These are phyloP conservation scores for Jatropha curcas DNA, from an alignment of 345 rosid species.

Conservation along the genomic window DNA sequence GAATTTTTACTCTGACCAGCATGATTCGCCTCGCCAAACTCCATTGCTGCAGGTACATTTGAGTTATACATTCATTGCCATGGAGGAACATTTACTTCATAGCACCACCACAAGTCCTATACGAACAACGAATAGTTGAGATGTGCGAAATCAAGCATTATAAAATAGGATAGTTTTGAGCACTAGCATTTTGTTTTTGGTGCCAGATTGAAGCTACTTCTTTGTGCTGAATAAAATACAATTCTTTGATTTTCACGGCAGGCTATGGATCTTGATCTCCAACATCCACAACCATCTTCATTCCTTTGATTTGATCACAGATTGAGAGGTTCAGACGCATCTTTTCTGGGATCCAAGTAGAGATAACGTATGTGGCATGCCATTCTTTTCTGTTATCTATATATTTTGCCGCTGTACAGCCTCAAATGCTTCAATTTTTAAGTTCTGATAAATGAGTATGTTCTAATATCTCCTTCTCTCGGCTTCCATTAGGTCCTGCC, in stretches of 20 bases:
- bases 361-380: background rate
- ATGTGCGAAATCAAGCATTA: constrained; percentile 14
- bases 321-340: constrained; percentile 26
- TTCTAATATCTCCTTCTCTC: background rate
- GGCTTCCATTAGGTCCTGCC: no score
- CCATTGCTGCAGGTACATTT: constrained; percentile 31
- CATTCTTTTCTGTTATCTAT: no score
- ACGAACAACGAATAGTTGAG: constrained; percentile 17
- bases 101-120: constrained; percentile 15
- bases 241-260: constrained; percentile 15
- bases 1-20: constrained; percentile 30
- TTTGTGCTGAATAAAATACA: no score
- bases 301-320: constrained; percentile 31
- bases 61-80: background rate
- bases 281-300: constrained; percentile 28
- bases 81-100: constrained; percentile 26
- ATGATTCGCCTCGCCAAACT: constrained; percentile 21
- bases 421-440: background rate
- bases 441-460: background rate
- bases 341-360: background rate
- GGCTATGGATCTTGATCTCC: constrained; percentile 33
- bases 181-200: no score
- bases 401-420: background rate
- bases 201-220: constrained; percentile 1
- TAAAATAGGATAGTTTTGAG: constrained; percentile 1